A percentile compares a stretch with the other conserved stretches of the same genome.
phyloP scores from a whole-genome alignment of 1,284 basidiomycete species.

The Tranzscheliella williamsii region DNA sequence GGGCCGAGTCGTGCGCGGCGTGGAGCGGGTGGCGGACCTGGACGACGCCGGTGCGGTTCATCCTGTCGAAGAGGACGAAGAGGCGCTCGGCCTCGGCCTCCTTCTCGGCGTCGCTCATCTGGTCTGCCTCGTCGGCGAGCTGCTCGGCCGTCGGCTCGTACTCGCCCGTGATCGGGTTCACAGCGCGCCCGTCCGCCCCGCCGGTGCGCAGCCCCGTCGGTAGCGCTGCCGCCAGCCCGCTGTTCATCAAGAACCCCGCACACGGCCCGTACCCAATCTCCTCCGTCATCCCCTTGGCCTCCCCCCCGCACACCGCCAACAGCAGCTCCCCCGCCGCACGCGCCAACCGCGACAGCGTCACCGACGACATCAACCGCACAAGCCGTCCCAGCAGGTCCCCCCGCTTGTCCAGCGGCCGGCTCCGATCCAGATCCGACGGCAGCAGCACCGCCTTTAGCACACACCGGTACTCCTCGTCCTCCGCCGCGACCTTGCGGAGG shows the following conservation, averaged over 20 bases:
- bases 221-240: conserved; percentile 27
- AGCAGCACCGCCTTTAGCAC: conserved; percentile 17
- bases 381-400: conserved; percentile 39
- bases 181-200: conserved; percentile 8
- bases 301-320: conserved; percentile 35
- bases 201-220: conserved; percentile 6
- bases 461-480: conserved; percentile 19
- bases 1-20: conserved; percentile 17
- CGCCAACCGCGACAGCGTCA: conserved; percentile 31
- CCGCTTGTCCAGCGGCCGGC: conserved; percentile 32
- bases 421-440: conserved; percentile 39
- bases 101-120: conserved; percentile 49
- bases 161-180: conserved; percentile 52
- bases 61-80: conserved; percentile 49
- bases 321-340: conserved; percentile 46
- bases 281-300: conserved; percentile 33
- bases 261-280: conserved; percentile 53
- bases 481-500: conserved; percentile 37
- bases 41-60: conserved; percentile 48
- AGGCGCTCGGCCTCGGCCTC: conserved; percentile 49
- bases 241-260: conserved; percentile 48
- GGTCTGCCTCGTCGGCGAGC: conserved; percentile 25
- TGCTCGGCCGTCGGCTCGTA: conserved; percentile 36
- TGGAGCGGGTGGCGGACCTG: conserved; percentile 40
- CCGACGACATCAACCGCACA: conserved; percentile 43